Evolutionary conservation across 208 protist species (phyloP), one percentile per base, ranked within the genome.

Genomic region (Crithidia mellificae): DNA sequence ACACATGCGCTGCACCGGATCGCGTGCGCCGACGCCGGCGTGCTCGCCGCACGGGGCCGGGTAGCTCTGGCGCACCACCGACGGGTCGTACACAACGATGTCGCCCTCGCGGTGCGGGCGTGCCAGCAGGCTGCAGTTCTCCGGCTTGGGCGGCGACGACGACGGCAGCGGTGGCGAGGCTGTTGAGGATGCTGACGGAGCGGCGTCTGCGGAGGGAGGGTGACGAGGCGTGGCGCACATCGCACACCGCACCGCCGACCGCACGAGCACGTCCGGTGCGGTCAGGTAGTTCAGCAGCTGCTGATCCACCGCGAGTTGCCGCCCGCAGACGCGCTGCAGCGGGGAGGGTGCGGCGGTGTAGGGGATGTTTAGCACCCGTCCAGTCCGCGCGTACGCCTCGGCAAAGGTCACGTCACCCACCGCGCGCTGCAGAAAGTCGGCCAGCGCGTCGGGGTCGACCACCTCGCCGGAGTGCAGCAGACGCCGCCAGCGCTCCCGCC

Each of bases 341-440:
- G 29, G 38, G 25, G 68, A 67, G 6, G 39, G 44, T n/a, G 68
- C 62, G 8, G 74, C 46, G 20, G 57, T 53, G 56, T 83, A 90
- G 12, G 80, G 80, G 38, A 96, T 91, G 74, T 96, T 95, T 51
- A 96, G 64, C 22, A 92, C 74, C 19, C 83, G 77, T 17, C 88
- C 85, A 5, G 90, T 95, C 30, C 54, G 59, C 38, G 82, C 52
- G 62, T 91, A 96, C 9, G 90, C 90, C 57, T 96, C 90, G 44
- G 73, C 53, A 72, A 96, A 95, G 9, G 90, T 95, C 6, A 92
- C 61, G 17, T 95, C 86, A 2, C 90, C 92, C 15, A 91, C 64
- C 46, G 69, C 82, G 27, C 68, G 56, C 36, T 78, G 72, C 38
- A 80, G 34, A 70, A 93, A 92, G 5, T 80, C 39, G 20, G 77